Evolutionary conservation across 2,329 filamentous ascomycete species (phyloP), one percentile per base, ranked within the genome.

Genomic region (Corynespora cassiicola): DNA sequence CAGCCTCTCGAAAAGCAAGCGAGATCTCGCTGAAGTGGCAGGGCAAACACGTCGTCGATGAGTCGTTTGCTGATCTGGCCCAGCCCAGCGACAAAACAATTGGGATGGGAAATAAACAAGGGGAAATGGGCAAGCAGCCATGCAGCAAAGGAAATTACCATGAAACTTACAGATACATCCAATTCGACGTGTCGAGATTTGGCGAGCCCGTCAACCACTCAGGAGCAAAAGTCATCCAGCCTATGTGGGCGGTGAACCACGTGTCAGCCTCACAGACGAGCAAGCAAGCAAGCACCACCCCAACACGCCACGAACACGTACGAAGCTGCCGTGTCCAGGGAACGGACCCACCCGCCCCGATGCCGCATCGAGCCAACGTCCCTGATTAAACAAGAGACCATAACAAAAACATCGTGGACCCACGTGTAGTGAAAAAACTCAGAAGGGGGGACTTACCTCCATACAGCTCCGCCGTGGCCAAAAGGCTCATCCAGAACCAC

Each of bases 381-480:
- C n/a, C n/a, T n/a, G n/a, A n/a, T n/a, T n/a, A n/a, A n/a, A n/a
- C n/a, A n/a, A n/a, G n/a, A n/a, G n/a, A n/a, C n/a, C n/a, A n/a
- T n/a, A n/a, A n/a, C n/a, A n/a, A n/a, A n/a, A n/a, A n/a, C n/a
- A n/a, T n/a, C n/a, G n/a, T 16, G n/a, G 18, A 23, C 7, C 24
- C 26, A 34, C n/a, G 14, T 7, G 26, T 20, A 38, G 23, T 21
- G 33, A 40, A 22, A 24, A 16, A 37, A 28, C 47, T 20, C 20
- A 15, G 16, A 26, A 24, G n/a, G 16, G 4, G 12, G 9, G 25
- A 63, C 68, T 63, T 52, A 72, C 73, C 76, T 45, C 82, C 82
- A 66, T 85, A 85, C 27, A 86, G 66, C 64, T 86, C 82, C 8
- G 72, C 81, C n/a, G 80, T 83, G 8, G 81, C 82, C 26, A 85